phyloP scores from a whole-genome alignment of 2,329 filamentous ascomycete species.

The Aspergillus amoenus region DNA sequence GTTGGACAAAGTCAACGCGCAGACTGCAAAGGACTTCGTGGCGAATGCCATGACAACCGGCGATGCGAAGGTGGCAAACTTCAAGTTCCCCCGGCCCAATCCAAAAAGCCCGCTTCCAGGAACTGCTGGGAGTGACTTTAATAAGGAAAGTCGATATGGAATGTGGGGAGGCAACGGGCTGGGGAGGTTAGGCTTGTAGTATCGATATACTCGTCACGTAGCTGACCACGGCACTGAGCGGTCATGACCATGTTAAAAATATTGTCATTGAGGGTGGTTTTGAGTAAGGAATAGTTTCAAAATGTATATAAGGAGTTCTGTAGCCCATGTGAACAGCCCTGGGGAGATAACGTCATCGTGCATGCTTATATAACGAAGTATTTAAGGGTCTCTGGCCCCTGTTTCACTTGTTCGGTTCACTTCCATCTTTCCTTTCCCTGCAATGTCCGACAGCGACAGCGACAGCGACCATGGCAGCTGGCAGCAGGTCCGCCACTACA shows the following conservation, averaged over 20 bases:
- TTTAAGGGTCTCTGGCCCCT: no score
- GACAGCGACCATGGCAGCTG: not conserved
- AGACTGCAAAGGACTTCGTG: not conserved
- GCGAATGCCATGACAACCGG: constrained; percentile 7
- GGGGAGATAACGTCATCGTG: not conserved
- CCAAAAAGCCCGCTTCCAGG: constrained; percentile 5
- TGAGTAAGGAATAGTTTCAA: no score
- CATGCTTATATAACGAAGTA: no score
- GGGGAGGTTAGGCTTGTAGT: constrained; percentile 10
- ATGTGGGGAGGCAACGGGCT: constrained; percentile 14
- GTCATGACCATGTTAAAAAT: no score
- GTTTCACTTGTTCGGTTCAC: not conserved
- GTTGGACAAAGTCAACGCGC: not conserved
- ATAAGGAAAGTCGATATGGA: constrained; percentile 9
- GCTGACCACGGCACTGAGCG: no score
- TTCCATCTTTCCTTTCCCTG: not conserved
- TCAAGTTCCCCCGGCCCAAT: constrained; percentile 11
- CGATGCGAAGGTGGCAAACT: constrained; percentile 3
- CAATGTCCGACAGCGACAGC: not conserved
- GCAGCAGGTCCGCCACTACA: constrained; percentile 16
- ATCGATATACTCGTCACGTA: no score
- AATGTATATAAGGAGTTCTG: no score
- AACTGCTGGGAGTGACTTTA: not conserved
- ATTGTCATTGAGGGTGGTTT: no score
- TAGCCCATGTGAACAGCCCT: not conserved